Evolutionary conservation across 176 grass and related monocot species (phyloP), one percentile per base, ranked within the genome.

Genomic region (Ampelocalamus luodianensis): DNA sequence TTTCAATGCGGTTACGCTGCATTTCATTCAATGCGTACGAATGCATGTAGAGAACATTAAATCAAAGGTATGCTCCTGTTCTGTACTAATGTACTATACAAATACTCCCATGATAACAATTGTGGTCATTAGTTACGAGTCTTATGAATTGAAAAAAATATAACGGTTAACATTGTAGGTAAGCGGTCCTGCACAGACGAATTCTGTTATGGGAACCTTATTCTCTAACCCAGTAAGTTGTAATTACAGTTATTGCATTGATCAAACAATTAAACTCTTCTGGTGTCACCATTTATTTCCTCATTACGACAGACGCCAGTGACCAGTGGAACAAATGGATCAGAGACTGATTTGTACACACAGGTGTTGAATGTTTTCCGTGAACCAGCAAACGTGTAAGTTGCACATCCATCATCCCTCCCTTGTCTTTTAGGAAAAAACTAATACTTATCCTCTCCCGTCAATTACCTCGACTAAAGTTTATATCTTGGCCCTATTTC

Each of bases 341-440:
- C 90, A 0, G 76, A 77, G 78, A 88, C 77, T 22, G 93, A 99
- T 87, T 77, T 90, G 60, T 82, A 91, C n/a, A 87, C 65, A 39
- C 74, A 82, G 43, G 96, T 96, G 76, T 69, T 96, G 66, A 80
- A 89, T n/a, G 66, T 99, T 81, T 88, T 99, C 81, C 84, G 69
- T 4, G 96, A 99, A 85, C 96, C 93, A 83, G 91, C 85, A 84
- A 86, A 85, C 81, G 20, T 95, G 96, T 98, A 85, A 93, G 91
- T 87, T 80, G 24, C 37, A 8, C 60, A 68, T 61, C 46, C 49
- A 17, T 65, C 20, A 10, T 36, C 65, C 76, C 60, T 69, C 8
- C 38, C 39, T 81, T 48, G 45, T 10, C 24, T 56, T 72, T 64
- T 42, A 69, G 53, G 50, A 77, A 81, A 53, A 53, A 16, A 53